Evolutionary conservation across 1,139 yeast genomes (phyloP), one percentile per base, ranked within the genome.

Genomic region (Zygoascus hellenicus): DNA sequence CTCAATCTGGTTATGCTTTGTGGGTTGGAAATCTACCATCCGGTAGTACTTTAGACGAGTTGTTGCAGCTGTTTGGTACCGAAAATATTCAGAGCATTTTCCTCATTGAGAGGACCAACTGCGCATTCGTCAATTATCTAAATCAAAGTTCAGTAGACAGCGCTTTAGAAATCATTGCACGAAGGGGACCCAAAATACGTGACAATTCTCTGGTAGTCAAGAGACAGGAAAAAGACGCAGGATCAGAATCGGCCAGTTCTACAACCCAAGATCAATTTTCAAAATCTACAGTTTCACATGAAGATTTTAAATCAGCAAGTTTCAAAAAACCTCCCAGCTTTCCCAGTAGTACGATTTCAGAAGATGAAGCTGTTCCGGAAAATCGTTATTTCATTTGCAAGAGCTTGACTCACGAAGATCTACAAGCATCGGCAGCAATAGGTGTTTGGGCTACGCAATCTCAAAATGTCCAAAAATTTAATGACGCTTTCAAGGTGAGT

Each of bases 1-100:
- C 64, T 6, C 67, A 66, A 43, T 58, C 70, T 1, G 68, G 69
- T 1, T 61, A 58, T 46, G 69, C 72, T 1, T 54, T 69, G n/a
- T 69, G 73, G 73, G 72, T 69, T 3, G 73, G 73, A 6, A 69
- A 69, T 47, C 54, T 69, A 13, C 70, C 73, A 9, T 55, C 59
- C 5, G 57, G 54, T 40, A 61, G 70, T 13, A 58, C 63, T 5
- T 57, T 69, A 26, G 53, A 53, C 14, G 70, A 68, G 47, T 57
- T 69, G 37, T 57, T 68, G 43, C 51, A 51, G 31, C 52, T 66
- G 36, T 69, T 69, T 52, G 72, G 70, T 5, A 61, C 69, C 16
- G 56, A 61, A 14, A 62, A 61, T 7, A 60, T 69, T 32, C 65
- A 61, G 43, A 64, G 69, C 42, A 61, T 69, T 31, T 68, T 68